A percentile compares a stretch with the other conserved stretches of the same genome.
Conservation (phyloP, 306 rosid species). For the Mimosa pudica region DNA sequence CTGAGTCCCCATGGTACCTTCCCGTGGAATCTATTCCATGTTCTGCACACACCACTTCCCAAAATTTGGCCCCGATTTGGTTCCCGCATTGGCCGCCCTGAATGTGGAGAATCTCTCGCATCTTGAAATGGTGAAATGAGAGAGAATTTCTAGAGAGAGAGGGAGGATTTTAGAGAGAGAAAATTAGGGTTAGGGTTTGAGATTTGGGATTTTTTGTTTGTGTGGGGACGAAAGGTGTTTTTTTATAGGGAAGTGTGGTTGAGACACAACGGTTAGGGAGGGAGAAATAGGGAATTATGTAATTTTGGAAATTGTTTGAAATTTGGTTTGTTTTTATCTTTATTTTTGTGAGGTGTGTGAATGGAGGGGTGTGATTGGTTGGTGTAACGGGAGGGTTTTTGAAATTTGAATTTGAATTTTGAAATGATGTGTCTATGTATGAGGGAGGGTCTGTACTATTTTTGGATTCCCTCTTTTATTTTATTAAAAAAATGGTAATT, state of each 20-base stretch:
- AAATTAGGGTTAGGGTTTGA: too few species aligned
- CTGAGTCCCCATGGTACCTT: slow-evolving; percentile 58
- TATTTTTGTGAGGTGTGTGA: not conserved
- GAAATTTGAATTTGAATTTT: slow-evolving; percentile 25
- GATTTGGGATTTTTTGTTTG: too few species aligned
- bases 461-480: not conserved
- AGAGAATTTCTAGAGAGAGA: not conserved
- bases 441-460: too few species aligned
- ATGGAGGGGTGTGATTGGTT: slow-evolving; percentile 5
- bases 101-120: slow-evolving; percentile 79
- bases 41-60: slow-evolving; percentile 65
- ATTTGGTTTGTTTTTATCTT: too few species aligned
- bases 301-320: too few species aligned
- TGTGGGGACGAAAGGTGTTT: too few species aligned
- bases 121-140: slow-evolving; percentile 23
- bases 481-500: not conserved
- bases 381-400: slow-evolving; percentile 10
- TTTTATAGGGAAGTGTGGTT: not conserved
- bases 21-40: slow-evolving; percentile 80
- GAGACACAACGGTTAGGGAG: slow-evolving; percentile 26
- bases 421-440: too few species aligned
- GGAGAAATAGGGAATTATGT: too few species aligned
- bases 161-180: not conserved
- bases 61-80: slow-evolving; percentile 76
- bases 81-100: slow-evolving; percentile 86